Evolutionary conservation across 2,329 filamentous ascomycete genomes (phyloP).

Genomic region (Nemania serpens): DNA sequence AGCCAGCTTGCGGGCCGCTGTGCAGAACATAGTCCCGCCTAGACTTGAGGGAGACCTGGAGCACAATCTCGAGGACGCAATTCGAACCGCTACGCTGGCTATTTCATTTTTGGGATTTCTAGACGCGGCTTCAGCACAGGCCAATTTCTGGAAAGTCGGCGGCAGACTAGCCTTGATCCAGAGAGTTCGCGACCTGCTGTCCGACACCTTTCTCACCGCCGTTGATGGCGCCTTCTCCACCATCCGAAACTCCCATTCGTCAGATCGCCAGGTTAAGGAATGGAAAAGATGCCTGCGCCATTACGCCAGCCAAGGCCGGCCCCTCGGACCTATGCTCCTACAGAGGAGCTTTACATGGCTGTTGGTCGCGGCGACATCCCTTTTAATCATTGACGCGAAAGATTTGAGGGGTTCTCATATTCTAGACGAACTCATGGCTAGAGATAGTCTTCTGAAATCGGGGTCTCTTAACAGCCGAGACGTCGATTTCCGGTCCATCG

Average conservation of each 20-base stretch:
- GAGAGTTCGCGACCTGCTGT: slow-evolving; percentile 73
- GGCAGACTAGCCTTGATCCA: slow-evolving; percentile 76
- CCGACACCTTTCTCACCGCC: slow-evolving; percentile 81
- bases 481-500: slow-evolving; percentile 60
- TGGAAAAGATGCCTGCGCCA: slow-evolving; percentile 88
- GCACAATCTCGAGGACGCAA: slow-evolving; percentile 67
- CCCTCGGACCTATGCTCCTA: slow-evolving; percentile 87
- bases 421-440: slow-evolving; percentile 73
- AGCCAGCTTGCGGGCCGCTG: slow-evolving; percentile 67
- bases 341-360: slow-evolving; percentile 89
- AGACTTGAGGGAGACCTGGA: slow-evolving; percentile 61
- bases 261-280: slow-evolving; percentile 71
- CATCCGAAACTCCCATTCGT: slow-evolving; percentile 76
- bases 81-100: slow-evolving; percentile 74
- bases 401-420: slow-evolving; percentile 66
- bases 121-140: slow-evolving; percentile 76
- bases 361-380: slow-evolving; percentile 76
- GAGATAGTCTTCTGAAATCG: slow-evolving; percentile 53
- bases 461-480: slow-evolving; percentile 50
- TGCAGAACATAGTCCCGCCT: slow-evolving; percentile 58
- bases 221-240: slow-evolving; percentile 90
- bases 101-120: slow-evolving; percentile 91
- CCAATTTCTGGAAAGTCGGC: slow-evolving; percentile 77
- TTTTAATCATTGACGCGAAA: slow-evolving; percentile 69
- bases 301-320: slow-evolving; percentile 78